Base-by-base conservation (phyloP, 2,329 filamentous ascomycete species). In the Pseudocercospora fijiensis region DNA sequence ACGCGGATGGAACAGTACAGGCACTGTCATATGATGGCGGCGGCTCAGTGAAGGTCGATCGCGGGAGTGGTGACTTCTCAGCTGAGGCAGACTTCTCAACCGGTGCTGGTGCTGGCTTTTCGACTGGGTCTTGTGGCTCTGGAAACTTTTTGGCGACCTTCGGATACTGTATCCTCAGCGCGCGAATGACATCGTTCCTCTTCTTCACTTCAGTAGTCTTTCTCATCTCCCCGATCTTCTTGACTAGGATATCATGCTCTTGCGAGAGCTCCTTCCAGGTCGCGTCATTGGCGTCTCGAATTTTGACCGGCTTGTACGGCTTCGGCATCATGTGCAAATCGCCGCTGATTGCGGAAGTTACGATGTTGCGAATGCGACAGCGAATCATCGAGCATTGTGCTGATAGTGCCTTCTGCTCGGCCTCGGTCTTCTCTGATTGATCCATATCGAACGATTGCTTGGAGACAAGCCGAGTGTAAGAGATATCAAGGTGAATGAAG, bases 311-410 rank as follows among this genome's bases (percentile, higher is more conserved):
- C 37, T 51, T 57, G 26, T 59, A 63, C 20, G 57, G 59, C 51
- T 51, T 60, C 16, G 37, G 41, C 18, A 60, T 4, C 16, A 27
- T n/a, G 9, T 41, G 49, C 57, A 51, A 52, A 8, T 60, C 45
- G 22, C 47, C 30, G 28, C 33, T 22, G n/a, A 60, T 27, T 18
- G 57, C 57, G 26, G 57, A 49, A 24, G 18, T 51, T 16, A 49
- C 61, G 41, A 60, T 63, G 37, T 60, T 51, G 26, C 51, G 57
- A 6, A 63, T 63, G 8, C 61, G 57, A 22, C 56, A 10, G 41
- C 61, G 61, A 16, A 60, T 18, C 5, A n/a, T n/a, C n/a, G n/a
- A n/a, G n/a, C n/a, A n/a, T n/a, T n/a, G n/a, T n/a, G n/a, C n/a
- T n/a, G n/a, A n/a, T n/a, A n/a, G n/a, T n/a, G n/a, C n/a, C n/a